Percentiles rank a stretch among this genome's conserved stretches.
These are phyloP conservation scores for Peterozyma toletana DNA, from an alignment of 805 yeast genomes.

Conservation along the genomic window DNA sequence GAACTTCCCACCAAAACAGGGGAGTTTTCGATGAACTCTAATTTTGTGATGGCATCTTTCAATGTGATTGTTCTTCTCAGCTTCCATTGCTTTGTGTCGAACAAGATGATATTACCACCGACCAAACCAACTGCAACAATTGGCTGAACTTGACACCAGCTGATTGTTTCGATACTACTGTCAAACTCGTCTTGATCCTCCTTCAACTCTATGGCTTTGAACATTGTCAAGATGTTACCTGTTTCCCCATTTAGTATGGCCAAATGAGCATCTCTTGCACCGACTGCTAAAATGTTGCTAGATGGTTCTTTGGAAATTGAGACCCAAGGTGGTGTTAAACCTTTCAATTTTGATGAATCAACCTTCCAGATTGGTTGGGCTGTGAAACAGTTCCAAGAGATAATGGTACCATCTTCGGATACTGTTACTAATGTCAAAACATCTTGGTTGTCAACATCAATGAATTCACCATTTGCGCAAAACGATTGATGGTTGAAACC, in stretches of 20 bases:
- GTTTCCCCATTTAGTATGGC: conserved; percentile 69
- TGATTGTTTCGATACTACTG: conserved; percentile 70
- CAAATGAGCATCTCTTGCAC: conserved; percentile 82
- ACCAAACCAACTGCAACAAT: conserved; percentile 85
- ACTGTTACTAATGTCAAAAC: conserved; percentile 62
- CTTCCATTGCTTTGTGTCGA: conserved; percentile 83
- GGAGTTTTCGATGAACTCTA: conserved; percentile 50
- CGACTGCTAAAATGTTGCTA: conserved; percentile 58
- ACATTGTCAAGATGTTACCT: conserved; percentile 61
- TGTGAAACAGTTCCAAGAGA: conserved; percentile 86
- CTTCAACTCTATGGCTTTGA: conserved; percentile 56
- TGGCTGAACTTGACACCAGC: conserved; percentile 62
- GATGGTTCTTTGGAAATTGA: conserved; percentile 49
- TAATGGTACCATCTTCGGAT: conserved; percentile 80
- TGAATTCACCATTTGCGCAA: conserved; percentile 74
- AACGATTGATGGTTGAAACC: conserved; percentile 79
- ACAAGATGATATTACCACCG: conserved; percentile 76
- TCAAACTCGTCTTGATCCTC: conserved; percentile 53
- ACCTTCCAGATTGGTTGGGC: conserved; percentile 63
- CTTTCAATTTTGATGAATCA: conserved; percentile 60
- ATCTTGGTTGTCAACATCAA: conserved; percentile 50
- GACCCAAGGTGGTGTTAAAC: conserved; percentile 84
- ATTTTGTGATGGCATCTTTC: conserved; percentile 80
- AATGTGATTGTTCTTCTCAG: conserved; percentile 63
- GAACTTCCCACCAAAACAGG: conserved; percentile 59